Percentiles rank a stretch among this genome's conserved stretches.
phyloP scores from a whole-genome alignment of 1,139 yeast species.

The Pichia sp. region DNA sequence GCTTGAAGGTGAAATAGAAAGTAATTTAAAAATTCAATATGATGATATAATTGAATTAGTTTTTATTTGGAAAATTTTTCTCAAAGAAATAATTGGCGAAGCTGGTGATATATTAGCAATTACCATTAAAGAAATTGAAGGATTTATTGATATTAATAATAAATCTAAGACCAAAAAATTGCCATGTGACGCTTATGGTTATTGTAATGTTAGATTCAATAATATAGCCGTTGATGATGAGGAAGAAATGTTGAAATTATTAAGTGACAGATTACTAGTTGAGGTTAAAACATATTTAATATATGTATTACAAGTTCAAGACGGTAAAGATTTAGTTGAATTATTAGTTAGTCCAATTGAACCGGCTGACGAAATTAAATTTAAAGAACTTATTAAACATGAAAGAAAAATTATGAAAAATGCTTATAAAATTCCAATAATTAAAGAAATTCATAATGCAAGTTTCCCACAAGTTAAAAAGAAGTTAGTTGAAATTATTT shows the following conservation, averaged over 20 bases:
- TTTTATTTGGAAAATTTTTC: constrained; percentile 47
- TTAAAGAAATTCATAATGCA: constrained; percentile 50
- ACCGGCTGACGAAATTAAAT: constrained; percentile 59
- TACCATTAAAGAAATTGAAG: constrained; percentile 28
- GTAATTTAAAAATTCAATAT: constrained; percentile 46
- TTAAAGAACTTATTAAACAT: constrained; percentile 45
- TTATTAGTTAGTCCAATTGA: constrained; percentile 66
- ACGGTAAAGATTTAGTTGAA: constrained; percentile 65
- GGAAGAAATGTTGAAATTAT: constrained; percentile 33
- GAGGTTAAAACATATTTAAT: constrained; percentile 78
- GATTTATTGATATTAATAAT: constrained; percentile 10
- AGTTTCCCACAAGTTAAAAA: constrained; percentile 74
- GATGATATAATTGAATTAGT: constrained; percentile 60
- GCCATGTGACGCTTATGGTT: constrained; percentile 18
- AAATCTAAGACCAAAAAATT: constrained; percentile 4
- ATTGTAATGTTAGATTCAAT: constrained; percentile 8
- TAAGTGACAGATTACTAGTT: constrained; percentile 49
- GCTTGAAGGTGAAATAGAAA: constrained; percentile 6
- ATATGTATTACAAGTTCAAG: constrained; percentile 77
- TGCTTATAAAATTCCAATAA: constrained; percentile 24
- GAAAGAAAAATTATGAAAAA: constrained; percentile 33
- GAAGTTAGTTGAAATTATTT: constrained; percentile 64
- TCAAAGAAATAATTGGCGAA: constrained; percentile 39
- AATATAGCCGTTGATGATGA: constrained; percentile 14
- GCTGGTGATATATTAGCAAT: constrained; percentile 51